These are phyloP conservation scores for Coemansia umbellata DNA, from an alignment of 192 early-diverging fungal genomes.

Conservation along the genomic window DNA sequence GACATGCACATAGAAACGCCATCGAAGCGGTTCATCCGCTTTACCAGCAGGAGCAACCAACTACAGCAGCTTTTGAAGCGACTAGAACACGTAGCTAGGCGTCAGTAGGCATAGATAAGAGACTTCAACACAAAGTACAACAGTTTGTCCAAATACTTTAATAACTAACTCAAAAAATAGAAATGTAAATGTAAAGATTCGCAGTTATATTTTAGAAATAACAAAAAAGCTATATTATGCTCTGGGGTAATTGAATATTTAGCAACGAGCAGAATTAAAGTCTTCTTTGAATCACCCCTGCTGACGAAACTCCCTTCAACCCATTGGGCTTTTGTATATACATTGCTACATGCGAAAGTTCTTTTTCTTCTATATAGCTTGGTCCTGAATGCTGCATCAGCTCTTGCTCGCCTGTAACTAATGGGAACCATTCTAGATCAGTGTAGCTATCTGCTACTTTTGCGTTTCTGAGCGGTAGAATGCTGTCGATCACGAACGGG, in stretches of 20 bases:
- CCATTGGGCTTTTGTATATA: constrained; percentile 25
- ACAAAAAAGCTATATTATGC: too few species aligned
- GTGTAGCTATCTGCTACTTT: constrained; percentile 42
- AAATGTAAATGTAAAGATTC: neutral
- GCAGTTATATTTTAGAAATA: too few species aligned
- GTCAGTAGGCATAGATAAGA: too few species aligned
- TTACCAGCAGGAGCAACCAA: constrained; percentile 6
- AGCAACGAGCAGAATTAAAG: too few species aligned
- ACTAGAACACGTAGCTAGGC: too few species aligned
- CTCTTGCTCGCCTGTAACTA: constrained; percentile 23
- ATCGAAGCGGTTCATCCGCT: constrained; percentile 39
- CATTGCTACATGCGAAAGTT: constrained; percentile 32
- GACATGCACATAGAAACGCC: constrained; percentile 20
- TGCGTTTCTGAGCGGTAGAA: constrained; percentile 30
- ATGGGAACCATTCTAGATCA: constrained; percentile 48
- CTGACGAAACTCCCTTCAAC: constrained; percentile 15
- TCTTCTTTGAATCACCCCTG: constrained; percentile 2
- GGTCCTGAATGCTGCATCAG: constrained; percentile 33
- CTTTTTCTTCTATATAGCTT: constrained; percentile 39
- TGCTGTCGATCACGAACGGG: constrained; percentile 26
- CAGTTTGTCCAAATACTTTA: too few species aligned
- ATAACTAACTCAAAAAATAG: neutral
- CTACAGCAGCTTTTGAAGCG: too few species aligned
- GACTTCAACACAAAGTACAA: too few species aligned
- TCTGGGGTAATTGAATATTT: too few species aligned